These are phyloP conservation scores for Athelia sp. DNA, from an alignment of 1,284 basidiomycete species.

Conservation along the genomic window DNA sequence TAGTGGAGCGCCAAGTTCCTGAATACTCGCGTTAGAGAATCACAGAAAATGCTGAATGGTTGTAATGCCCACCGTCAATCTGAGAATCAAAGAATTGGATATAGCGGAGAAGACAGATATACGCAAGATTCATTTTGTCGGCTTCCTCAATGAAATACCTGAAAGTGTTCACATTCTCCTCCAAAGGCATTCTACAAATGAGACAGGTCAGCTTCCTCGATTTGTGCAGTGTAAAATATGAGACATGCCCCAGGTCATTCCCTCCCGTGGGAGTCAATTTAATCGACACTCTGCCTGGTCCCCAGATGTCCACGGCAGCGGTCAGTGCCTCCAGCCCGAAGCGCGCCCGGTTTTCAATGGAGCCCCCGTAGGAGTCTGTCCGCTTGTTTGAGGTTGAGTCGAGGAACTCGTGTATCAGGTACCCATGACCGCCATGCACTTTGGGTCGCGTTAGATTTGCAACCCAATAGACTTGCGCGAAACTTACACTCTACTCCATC, in stretches of 20 bases:
- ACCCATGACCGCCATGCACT: constrained; percentile 15
- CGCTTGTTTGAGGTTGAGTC: constrained; percentile 30
- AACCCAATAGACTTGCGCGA: background rate
- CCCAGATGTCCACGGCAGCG: constrained; percentile 6
- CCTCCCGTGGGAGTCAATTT: constrained; percentile 28
- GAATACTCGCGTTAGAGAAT: background rate
- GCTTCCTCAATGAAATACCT: constrained; percentile 8
- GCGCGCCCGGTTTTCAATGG: constrained; percentile 33
- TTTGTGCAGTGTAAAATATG: too few relatives aligned
- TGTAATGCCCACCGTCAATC: constrained; percentile 1
- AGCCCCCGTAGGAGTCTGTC: constrained; percentile 43
- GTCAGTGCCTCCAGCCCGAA: constrained; percentile 34
- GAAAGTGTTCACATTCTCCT: constrained; percentile 9
- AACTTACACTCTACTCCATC: background rate
- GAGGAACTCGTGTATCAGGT: constrained; percentile 14
- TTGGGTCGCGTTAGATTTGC: too few relatives aligned
- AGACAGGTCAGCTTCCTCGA: background rate
- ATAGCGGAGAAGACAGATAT: constrained; percentile 4
- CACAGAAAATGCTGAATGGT: background rate
- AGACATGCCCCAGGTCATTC: constrained; percentile 6
- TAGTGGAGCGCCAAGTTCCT: constrained; percentile 16
- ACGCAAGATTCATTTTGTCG: constrained; percentile 7
- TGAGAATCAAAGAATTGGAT: background rate
- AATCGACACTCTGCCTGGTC: constrained; percentile 23
- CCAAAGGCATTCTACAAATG: constrained; percentile 7